Evolutionary conservation across 139 green algal genomes (phyloP).

Genomic region (Pleodorina starrii): DNA sequence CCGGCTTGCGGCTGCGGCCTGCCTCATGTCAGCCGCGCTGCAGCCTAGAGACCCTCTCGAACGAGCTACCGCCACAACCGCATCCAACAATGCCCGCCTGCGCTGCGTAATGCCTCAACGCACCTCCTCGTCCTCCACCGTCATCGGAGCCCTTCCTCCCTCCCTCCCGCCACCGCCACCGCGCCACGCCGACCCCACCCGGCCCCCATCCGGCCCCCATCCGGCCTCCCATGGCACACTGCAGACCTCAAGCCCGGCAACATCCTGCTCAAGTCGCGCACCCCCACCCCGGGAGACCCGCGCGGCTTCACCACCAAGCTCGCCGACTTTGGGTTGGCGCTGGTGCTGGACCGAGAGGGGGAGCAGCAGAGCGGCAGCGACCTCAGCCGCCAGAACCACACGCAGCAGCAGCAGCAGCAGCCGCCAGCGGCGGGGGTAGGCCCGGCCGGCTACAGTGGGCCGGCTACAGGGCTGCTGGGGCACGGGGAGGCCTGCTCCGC

Average conservation of each 20-base stretch:
- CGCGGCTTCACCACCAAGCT: constrained; percentile 29
- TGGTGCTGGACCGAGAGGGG: background rate
- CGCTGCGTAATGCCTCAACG: too few relatives aligned
- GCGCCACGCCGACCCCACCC: too few relatives aligned
- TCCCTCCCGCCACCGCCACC: background rate
- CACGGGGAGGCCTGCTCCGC: background rate
- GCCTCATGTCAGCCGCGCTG: too few relatives aligned
- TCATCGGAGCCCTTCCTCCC: background rate
- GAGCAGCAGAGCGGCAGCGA: background rate
- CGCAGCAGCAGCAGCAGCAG: background rate
- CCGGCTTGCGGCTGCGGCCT: too few relatives aligned
- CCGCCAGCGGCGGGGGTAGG: background rate
- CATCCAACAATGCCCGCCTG: too few relatives aligned
- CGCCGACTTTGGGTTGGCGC: constrained; percentile 18
- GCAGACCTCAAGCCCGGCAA: constrained; percentile 38
- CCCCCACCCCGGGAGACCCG: background rate
- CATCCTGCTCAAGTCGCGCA: constrained; percentile 22
- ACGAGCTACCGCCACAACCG: too few relatives aligned
- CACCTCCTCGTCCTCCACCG: too few relatives aligned
- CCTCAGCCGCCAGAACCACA: background rate
- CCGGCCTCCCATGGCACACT: background rate
- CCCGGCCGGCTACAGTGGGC: too few relatives aligned
- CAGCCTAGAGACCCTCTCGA: too few relatives aligned
- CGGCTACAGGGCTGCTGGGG: background rate
- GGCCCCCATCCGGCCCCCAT: too few relatives aligned